Evolutionary conservation across 2,329 filamentous ascomycete species (phyloP).

Genomic region (Arthrobotrys pseudoclavata): DNA sequence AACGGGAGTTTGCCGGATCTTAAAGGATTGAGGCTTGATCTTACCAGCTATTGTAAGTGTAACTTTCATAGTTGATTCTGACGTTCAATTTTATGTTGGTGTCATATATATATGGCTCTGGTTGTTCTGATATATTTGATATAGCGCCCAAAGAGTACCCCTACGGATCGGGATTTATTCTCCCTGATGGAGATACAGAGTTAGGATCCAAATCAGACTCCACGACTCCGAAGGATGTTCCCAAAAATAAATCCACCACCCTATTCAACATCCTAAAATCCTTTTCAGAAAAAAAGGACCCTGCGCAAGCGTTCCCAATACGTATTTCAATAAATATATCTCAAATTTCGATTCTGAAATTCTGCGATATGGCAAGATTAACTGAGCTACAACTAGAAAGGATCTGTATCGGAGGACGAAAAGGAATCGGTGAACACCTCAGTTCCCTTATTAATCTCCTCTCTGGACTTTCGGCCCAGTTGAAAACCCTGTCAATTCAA

Average conservation of each 20-base stretch:
- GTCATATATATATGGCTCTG: no score
- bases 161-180: no score
- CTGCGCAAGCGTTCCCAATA: neutral
- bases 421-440: neutral
- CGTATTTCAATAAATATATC: neutral
- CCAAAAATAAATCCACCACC: neutral
- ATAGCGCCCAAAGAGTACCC: no score
- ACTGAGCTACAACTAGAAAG: neutral
- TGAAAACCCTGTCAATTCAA: constrained; percentile 5
- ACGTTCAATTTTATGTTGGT: no score
- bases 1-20: neutral
- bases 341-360: neutral
- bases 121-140: no score
- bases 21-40: neutral
- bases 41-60: neutral
- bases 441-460: neutral
- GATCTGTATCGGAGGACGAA: neutral
- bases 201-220: neutral
- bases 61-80: no score
- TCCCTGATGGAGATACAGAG: no score
- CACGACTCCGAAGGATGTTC: neutral
- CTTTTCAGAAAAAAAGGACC: neutral
- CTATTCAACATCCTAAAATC: constrained; percentile 8
- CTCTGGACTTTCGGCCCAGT: neutral
- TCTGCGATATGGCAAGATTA: neutral